Percentiles rank a stretch among this genome's conserved stretches.
Conservation (phyloP, 352 stramenopile species). For the Pythium folliculosum region DNA sequence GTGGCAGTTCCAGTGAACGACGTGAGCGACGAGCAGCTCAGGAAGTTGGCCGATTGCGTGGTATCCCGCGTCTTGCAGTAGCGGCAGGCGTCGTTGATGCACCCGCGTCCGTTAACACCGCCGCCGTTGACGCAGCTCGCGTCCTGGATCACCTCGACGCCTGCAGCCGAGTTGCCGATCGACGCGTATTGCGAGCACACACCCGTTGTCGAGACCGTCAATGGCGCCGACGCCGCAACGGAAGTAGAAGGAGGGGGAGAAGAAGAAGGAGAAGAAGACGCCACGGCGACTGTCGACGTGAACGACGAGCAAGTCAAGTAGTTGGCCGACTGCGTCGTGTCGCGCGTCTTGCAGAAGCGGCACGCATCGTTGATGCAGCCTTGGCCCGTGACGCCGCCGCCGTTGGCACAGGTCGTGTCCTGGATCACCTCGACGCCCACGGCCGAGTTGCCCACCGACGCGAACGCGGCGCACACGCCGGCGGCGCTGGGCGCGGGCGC, state of each 20-base stretch:
- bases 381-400: conserved; percentile 10
- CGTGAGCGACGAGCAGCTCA: conserved; percentile 13
- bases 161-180: conserved; percentile 10
- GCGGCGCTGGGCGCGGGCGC: background rate
- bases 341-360: conserved; percentile 24
- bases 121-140: conserved; percentile 13
- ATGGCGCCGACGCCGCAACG: background rate
- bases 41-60: conserved; percentile 10
- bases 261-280: background rate
- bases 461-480: conserved; percentile 6
- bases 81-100: conserved; percentile 29
- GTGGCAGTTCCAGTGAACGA: background rate
- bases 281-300: background rate
- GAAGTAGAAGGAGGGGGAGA: background rate
- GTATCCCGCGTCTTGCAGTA: conserved; percentile 28
- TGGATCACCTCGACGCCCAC: conserved; percentile 21
- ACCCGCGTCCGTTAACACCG: conserved; percentile 24
- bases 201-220: background rate
- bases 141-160: conserved; percentile 21
- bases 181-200: conserved; percentile 11
- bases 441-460: conserved; percentile 6
- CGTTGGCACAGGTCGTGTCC: conserved; percentile 11
- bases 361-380: conserved; percentile 33
- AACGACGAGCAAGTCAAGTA: conserved; percentile 14
- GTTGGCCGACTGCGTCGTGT: conserved; percentile 17